phyloP scores from a whole-genome alignment of 805 yeast genomes.

The Kodamaea neixiangensis region DNA sequence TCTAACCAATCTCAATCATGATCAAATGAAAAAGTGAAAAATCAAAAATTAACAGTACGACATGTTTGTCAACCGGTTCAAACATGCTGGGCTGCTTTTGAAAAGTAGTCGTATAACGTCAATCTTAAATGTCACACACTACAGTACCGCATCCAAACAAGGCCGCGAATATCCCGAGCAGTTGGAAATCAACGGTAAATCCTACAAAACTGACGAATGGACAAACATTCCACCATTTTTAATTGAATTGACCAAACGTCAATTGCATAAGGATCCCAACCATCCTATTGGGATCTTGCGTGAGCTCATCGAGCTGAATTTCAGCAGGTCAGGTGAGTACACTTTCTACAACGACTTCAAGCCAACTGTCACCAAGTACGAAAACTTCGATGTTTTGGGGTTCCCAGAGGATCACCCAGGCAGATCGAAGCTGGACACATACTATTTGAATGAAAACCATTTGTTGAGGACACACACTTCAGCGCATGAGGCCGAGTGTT shows the following conservation, averaged over 20 bases:
- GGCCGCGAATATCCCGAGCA: constrained; percentile 26
- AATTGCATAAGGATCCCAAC: constrained; percentile 67
- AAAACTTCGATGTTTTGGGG: constrained; percentile 90
- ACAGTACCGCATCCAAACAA: constrained; percentile 6
- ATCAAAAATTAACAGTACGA: not conserved
- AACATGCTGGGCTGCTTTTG: not conserved
- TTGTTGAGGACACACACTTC: constrained; percentile 92
- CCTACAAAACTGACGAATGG: constrained; percentile 68
- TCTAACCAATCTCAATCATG: not conserved
- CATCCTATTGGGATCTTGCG: constrained; percentile 92
- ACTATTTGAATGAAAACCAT: constrained; percentile 73
- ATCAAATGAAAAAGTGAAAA: constrained; percentile 1
- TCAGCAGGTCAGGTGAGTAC: constrained; percentile 60
- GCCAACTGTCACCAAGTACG: constrained; percentile 79
- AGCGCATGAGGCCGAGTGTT: constrained; percentile 93
- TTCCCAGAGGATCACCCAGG: constrained; percentile 94
- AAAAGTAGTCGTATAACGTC: not conserved
- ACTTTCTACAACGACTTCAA: constrained; percentile 77
- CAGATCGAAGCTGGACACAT: constrained; percentile 87
- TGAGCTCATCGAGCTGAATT: constrained; percentile 66
- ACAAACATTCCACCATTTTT: constrained; percentile 85
- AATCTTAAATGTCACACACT: not conserved
- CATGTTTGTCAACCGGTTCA: not conserved
- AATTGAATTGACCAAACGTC: constrained; percentile 63
- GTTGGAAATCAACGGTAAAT: constrained; percentile 47